Evolutionary conservation across 768 basidiomycete species (phyloP), one percentile per base, ranked within the genome.

Genomic region (Amanita jacksonii): DNA sequence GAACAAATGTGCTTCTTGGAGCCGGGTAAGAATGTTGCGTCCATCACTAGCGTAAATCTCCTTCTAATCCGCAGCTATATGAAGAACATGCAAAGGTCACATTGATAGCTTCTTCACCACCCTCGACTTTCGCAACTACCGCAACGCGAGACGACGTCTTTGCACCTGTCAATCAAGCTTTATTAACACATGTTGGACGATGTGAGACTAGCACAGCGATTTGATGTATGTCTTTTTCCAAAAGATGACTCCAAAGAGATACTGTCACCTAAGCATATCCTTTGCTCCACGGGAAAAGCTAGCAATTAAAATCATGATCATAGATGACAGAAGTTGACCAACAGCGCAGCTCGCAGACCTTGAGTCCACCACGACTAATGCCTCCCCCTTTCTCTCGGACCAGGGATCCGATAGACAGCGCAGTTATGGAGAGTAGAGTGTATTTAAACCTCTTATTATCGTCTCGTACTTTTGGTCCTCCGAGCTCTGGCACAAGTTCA

Each of bases 81-180:
- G 43, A 43, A 43, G 43, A 28, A 36, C 43, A 36, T 36, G 34
- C 34, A 43, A 39, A 1, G 31, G 30, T 16, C 41, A 24, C 34
- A 24, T 36, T 35, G 27, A 43, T 36, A 5, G 43, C 20, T 43
- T 33, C 33, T 27, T 34, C 43, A 23, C 31, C 23, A 15, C 24
- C 19, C 24, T 38, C 24, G n/a, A n/a, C n/a, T 15, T 34, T 5
- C 15, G 33, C 16, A 18, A 34, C 24, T 18, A 36, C 25, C 19
- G 19, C 32, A 25, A 15, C 24, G 27, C 23, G 15, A 23, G 18
- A 24, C 22, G 16, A 5, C 20, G n/a, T 30, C 42, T 25, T 25
- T 32, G 34, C 44, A 23, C 44, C 36, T 45, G 44, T 45, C 44
- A 45, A 38, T 30, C 44, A 45, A 45, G 36, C 36, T 45, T 45